Evolutionary conservation across 2,329 filamentous ascomycete species (phyloP).

Genomic region (Curvularia verruculosa): DNA sequence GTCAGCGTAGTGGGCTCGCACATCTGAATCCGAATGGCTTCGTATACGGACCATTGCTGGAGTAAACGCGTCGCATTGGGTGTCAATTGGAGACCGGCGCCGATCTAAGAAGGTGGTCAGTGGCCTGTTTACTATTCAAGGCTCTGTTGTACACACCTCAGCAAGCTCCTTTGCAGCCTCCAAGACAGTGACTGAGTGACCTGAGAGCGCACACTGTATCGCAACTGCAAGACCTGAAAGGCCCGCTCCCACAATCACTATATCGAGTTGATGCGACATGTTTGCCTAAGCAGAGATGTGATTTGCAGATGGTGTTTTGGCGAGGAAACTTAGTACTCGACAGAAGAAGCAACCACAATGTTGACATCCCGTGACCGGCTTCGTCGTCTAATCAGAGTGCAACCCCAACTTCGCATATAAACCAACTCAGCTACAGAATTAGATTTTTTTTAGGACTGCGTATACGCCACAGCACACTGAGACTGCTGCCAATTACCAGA

Average conservation of each 20-base stretch:
- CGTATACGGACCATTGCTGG: slow-evolving; percentile 58
- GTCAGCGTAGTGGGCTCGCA: slow-evolving; percentile 56
- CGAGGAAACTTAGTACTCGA: neutral
- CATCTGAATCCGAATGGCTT: slow-evolving; percentile 47
- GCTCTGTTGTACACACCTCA: slow-evolving; percentile 42
- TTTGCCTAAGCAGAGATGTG: neutral
- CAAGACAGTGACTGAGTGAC: slow-evolving; percentile 51
- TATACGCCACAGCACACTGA: no score
- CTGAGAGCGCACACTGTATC: slow-evolving; percentile 51
- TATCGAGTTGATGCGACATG: slow-evolving; percentile 22
- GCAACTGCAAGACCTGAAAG: slow-evolving; percentile 53
- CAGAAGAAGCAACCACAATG: neutral
- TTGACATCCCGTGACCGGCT: neutral
- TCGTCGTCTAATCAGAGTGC: neutral
- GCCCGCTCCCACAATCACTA: slow-evolving; percentile 48
- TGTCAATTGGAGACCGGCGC: slow-evolving; percentile 46
- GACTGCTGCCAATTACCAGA: no score
- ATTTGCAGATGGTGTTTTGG: neutral
- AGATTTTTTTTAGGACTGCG: no score
- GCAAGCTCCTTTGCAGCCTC: slow-evolving; percentile 52
- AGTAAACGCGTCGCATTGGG: slow-evolving; percentile 57
- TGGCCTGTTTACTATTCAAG: neutral
- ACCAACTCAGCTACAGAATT: no score
- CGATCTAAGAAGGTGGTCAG: slow-evolving; percentile 31
- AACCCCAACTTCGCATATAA: no score